A percentile compares a stretch with the other conserved stretches of the same genome.
These are phyloP conservation scores for Mytilinidion resinicola DNA, from an alignment of 495 filamentous ascomycete species.

Conservation along the genomic window DNA sequence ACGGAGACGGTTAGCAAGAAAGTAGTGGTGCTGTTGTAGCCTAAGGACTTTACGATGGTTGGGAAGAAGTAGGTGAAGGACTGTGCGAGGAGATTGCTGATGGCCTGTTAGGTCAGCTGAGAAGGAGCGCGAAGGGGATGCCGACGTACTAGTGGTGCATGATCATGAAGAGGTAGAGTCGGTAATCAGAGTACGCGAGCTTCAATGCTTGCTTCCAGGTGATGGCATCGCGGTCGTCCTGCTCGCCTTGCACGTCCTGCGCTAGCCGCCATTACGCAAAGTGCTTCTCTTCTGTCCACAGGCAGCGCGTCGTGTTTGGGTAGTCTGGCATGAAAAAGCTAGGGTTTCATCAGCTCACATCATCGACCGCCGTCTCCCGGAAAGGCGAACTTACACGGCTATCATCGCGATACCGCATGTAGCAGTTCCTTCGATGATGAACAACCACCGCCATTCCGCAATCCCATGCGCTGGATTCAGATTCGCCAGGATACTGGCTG, in stretches of 20 bases:
- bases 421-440: too few relatives aligned
- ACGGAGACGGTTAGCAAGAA: neutral
- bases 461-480: too few relatives aligned
- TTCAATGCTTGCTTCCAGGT: neutral
- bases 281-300: neutral
- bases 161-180: conserved; percentile 1
- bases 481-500: too few relatives aligned
- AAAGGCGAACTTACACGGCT: too few relatives aligned
- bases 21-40: neutral
- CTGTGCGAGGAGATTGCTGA: conserved; percentile 1
- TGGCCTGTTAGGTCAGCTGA: too few relatives aligned
- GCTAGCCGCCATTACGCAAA: neutral
- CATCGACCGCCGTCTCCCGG: too few relatives aligned
- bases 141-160: neutral
- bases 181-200: conserved; percentile 1
- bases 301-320: conserved; percentile 1
- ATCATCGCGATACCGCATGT: too few relatives aligned
- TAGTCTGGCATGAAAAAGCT: too few relatives aligned
- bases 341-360: too few relatives aligned
- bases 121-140: too few relatives aligned
- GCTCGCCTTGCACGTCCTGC: neutral
- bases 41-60: neutral
- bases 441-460: too few relatives aligned
- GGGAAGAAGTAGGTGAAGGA: conserved; percentile 5
- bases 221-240: neutral